These are phyloP conservation scores for Neurospora tetraspora DNA, from an alignment of 495 filamentous ascomycete species.

Conservation along the genomic window DNA sequence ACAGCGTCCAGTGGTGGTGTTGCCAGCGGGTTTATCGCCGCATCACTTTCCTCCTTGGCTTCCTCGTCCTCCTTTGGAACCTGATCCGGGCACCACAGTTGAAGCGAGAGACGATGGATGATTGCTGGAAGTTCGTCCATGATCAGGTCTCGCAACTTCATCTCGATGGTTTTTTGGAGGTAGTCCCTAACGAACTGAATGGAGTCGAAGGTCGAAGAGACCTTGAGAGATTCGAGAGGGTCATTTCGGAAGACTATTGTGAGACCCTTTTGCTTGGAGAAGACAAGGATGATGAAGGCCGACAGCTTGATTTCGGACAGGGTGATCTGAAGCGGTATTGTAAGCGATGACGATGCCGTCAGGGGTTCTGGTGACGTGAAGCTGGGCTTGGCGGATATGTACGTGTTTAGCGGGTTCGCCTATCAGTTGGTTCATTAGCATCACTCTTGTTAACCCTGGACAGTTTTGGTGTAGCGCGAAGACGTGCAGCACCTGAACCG, in stretches of 20 bases:
- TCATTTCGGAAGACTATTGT: conserved; percentile 97
- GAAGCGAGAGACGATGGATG: conserved; percentile 83
- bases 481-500: conserved; percentile 4
- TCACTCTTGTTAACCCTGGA: conserved; percentile 20
- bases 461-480: conserved; percentile 7
- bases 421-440: conserved; percentile 41
- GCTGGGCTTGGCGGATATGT: conserved; percentile 76
- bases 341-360: conserved; percentile 86
- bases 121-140: conserved; percentile 98
- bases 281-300: conserved; percentile 93
- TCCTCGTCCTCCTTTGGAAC: conserved; percentile 45
- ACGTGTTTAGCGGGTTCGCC: conserved; percentile 95
- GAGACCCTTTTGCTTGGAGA: conserved; percentile 91
- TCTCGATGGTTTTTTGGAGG: conserved; percentile 91
- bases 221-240: conserved; percentile 92
- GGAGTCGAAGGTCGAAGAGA: conserved; percentile 96
- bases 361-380: conserved; percentile 89
- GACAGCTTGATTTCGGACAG: conserved; percentile 94
- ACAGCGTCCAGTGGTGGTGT: conserved; percentile 70
- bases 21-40: conserved; percentile 64
- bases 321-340: conserved; percentile 93
- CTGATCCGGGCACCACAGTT: conserved; percentile 84
- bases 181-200: conserved; percentile 98
- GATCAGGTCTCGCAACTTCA: conserved; percentile 81
- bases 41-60: conserved; percentile 36